A percentile compares a stretch with the other conserved stretches of the same genome.
phyloP scores from a whole-genome alignment of 768 basidiomycete species.

The Trametes maxima region DNA sequence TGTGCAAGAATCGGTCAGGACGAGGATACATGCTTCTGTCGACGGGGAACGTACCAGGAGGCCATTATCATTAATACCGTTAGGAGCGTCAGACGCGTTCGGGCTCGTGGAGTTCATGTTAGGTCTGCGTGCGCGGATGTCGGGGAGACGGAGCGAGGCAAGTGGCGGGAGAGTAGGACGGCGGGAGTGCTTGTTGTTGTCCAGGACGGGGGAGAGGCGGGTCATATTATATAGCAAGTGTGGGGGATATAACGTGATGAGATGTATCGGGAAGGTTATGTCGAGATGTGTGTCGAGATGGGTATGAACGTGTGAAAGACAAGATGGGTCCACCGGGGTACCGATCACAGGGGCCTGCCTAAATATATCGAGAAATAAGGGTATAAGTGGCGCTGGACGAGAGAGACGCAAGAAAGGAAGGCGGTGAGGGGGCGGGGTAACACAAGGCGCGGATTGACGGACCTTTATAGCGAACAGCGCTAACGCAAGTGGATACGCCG shows the following conservation, averaged over 20 bases:
- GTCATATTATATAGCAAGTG: slow-evolving; percentile 18
- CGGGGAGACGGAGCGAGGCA: slow-evolving; percentile 47
- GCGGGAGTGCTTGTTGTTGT: slow-evolving; percentile 25
- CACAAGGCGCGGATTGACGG: slow-evolving; percentile 10
- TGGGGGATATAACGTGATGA: slow-evolving; percentile 9
- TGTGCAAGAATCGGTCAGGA: neutral
- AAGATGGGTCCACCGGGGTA: slow-evolving; percentile 33
- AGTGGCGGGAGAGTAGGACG: slow-evolving; percentile 59
- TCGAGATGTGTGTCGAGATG: slow-evolving; percentile 16
- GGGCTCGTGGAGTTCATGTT: neutral
- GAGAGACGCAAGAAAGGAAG: slow-evolving; percentile 23
- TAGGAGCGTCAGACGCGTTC: neutral
- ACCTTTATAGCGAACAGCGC: slow-evolving; percentile 25
- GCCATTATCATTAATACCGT: slow-evolving; percentile 20
- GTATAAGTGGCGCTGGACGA: slow-evolving; percentile 21
- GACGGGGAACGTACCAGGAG: slow-evolving; percentile 15
- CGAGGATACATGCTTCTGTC: neutral
- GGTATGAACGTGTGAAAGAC: slow-evolving; percentile 18
- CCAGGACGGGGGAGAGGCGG: slow-evolving; percentile 17
- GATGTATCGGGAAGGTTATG: neutral
- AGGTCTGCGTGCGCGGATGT: slow-evolving; percentile 13
- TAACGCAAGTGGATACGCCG: slow-evolving; percentile 10
- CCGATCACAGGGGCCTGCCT: slow-evolving; percentile 34
- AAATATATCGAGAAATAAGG: slow-evolving; percentile 22
- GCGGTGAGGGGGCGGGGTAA: slow-evolving; percentile 18